phyloP scores from a whole-genome alignment of 192 early-diverging fungal genomes.

The Backusella liffmaniae region DNA sequence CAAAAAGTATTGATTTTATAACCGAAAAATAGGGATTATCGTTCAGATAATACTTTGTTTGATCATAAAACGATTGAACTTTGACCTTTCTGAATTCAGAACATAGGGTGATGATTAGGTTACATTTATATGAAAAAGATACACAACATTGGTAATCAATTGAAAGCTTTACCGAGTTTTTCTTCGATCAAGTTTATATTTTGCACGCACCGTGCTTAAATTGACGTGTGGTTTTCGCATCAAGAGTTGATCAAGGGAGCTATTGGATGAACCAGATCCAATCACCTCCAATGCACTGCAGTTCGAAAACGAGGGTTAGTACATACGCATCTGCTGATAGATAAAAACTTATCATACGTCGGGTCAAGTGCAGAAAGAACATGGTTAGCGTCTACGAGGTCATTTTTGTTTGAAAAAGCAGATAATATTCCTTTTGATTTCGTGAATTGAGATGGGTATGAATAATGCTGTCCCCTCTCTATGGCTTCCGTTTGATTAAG shows the following conservation, averaged over 20 bases:
- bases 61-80: background rate
- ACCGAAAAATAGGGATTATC: background rate
- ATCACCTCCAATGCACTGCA: conserved; percentile 22
- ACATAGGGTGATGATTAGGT: background rate
- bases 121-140: background rate
- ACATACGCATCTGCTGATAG: background rate
- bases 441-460: background rate
- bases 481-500: background rate
- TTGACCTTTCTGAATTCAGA: background rate
- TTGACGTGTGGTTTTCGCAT: conserved; percentile 23
- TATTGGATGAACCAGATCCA: conserved; percentile 4
- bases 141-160: background rate
- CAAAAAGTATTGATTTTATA: conserved; percentile 14
- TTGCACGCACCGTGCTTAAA: conserved; percentile 25
- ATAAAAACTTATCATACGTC: conserved; percentile 9
- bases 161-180: conserved; percentile 16
- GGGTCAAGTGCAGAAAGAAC: conserved; percentile 27
- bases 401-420: background rate
- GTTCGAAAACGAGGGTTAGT: background rate
- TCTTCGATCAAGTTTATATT: conserved; percentile 21
- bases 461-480: background rate
- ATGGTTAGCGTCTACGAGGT: background rate
- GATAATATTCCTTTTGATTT: background rate
- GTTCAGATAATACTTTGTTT: background rate
- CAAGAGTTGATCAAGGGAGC: conserved; percentile 23